phyloP scores from a whole-genome alignment of 169 alveolate species.

The Babesia sp. region DNA sequence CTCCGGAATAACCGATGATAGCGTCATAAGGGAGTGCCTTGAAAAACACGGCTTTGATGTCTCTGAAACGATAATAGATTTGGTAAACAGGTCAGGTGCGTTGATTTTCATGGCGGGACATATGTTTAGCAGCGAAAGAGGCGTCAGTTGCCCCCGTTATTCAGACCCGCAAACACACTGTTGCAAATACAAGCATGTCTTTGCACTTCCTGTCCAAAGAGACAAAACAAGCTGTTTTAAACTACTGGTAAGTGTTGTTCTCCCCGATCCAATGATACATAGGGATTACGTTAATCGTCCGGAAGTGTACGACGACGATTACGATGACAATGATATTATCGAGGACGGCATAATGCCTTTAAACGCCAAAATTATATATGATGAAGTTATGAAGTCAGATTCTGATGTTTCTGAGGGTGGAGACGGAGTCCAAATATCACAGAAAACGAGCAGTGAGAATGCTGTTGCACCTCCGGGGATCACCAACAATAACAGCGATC shows the following conservation, averaged over 20 bases:
- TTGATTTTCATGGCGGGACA: background rate
- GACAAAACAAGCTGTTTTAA: constrained; percentile 47
- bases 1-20: constrained; percentile 33
- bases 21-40: constrained; percentile 21
- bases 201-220: constrained; percentile 48
- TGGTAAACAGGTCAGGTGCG: constrained; percentile 46
- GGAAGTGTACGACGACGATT: constrained; percentile 60
- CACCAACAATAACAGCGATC: background rate
- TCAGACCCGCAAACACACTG: background rate
- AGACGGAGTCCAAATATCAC: background rate
- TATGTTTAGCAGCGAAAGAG: background rate
- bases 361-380: constrained; percentile 30
- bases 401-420: constrained; percentile 4
- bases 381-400: constrained; percentile 26
- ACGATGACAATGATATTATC: constrained; percentile 33
- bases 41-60: constrained; percentile 47
- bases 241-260: constrained; percentile 50
- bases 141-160: background rate
- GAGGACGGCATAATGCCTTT: constrained; percentile 35
- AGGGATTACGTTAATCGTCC: constrained; percentile 56
- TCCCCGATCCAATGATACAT: background rate
- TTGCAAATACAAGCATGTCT: constrained; percentile 1
- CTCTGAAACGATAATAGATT: constrained; percentile 41
- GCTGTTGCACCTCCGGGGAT: background rate
- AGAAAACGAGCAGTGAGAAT: background rate